Evolutionary conservation across 768 basidiomycete genomes (phyloP).

Genomic region (Pulveroboletus sp.): DNA sequence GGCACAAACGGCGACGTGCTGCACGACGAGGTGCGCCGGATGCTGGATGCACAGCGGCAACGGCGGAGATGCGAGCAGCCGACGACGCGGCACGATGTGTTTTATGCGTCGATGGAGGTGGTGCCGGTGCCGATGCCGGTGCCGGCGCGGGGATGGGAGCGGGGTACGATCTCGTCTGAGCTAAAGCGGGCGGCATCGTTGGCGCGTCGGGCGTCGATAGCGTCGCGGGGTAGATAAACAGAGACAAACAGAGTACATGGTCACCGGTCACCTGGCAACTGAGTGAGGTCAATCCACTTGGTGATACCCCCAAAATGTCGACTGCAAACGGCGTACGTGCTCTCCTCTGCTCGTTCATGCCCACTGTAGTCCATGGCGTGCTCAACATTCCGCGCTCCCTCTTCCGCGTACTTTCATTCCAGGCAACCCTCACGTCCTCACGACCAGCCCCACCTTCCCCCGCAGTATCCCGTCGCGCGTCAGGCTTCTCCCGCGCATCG

Average conservation of each 20-base stretch:
- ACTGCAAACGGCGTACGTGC: constrained; percentile 23
- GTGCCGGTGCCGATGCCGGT: constrained; percentile 21
- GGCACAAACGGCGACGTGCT: constrained; percentile 6
- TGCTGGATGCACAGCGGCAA: constrained; percentile 20
- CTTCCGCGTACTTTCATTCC: constrained; percentile 24
- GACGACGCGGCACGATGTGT: constrained; percentile 24
- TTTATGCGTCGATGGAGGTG: constrained; percentile 21
- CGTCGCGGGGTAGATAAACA: constrained; percentile 21
- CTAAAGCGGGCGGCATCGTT: constrained; percentile 28
- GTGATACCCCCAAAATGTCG: too few relatives aligned
- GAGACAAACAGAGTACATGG: constrained; percentile 9
- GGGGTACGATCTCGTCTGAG: constrained; percentile 29
- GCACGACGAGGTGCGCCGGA: constrained; percentile 19
- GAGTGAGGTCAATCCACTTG: too few relatives aligned
- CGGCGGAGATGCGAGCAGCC: constrained; percentile 21
- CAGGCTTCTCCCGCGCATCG: constrained; percentile 28
- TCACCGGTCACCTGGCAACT: constrained; percentile 15
- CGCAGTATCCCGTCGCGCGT: constrained; percentile 43
- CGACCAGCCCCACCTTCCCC: constrained; percentile 66
- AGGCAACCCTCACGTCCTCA: constrained; percentile 41
- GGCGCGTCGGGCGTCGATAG: constrained; percentile 23
- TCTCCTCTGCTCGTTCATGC: constrained; percentile 25
- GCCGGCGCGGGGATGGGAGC: constrained; percentile 4
- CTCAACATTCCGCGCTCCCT: constrained; percentile 30
- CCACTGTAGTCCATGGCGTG: constrained; percentile 25